phyloP scores from a whole-genome alignment of 768 basidiomycete species.

The Mycena polygramma region DNA sequence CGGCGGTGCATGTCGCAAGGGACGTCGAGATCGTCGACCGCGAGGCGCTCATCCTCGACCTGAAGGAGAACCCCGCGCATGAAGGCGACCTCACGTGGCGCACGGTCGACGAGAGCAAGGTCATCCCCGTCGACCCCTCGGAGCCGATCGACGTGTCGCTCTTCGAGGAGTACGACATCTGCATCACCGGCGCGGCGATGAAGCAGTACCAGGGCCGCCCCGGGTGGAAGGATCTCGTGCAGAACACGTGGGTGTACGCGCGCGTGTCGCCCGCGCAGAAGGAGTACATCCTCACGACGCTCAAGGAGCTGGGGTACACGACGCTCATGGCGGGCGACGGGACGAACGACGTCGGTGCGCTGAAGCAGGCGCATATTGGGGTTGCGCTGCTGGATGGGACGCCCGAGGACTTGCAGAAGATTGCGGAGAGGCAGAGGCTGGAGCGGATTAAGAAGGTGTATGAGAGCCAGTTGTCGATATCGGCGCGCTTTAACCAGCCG shows the following conservation, averaged over 20 bases:
- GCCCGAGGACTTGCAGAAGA: slow-evolving; percentile 90
- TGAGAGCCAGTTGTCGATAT: slow-evolving; percentile 93
- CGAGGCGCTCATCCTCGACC: slow-evolving; percentile 92
- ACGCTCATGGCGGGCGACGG: slow-evolving; percentile 99
- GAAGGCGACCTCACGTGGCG: slow-evolving; percentile 91
- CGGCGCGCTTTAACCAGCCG: slow-evolving; percentile 89
- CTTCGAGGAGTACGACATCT: slow-evolving; percentile 93
- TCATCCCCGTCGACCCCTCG: slow-evolving; percentile 87
- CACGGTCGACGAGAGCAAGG: slow-evolving; percentile 90
- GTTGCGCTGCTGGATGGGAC: slow-evolving; percentile 94
- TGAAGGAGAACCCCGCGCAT: slow-evolving; percentile 82
- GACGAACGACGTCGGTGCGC: slow-evolving; percentile 98
- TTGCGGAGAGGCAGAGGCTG: slow-evolving; percentile 90
- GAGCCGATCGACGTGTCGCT: slow-evolving; percentile 83
- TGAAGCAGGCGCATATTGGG: slow-evolving; percentile 98
- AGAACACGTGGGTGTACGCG: slow-evolving; percentile 98
- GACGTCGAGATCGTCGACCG: slow-evolving; percentile 99
- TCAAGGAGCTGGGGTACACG: slow-evolving; percentile 89
- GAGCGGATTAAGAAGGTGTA: slow-evolving; percentile 98
- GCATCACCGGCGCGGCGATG: slow-evolving; percentile 94
- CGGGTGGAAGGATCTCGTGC: slow-evolving; percentile 86
- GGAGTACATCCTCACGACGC: slow-evolving; percentile 92
- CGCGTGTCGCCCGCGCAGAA: slow-evolving; percentile 97
- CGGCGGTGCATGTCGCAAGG: slow-evolving; percentile 94
- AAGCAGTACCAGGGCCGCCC: slow-evolving; percentile 83